These are phyloP conservation scores for Trichoderma hamatum DNA, from an alignment of 2,329 filamentous ascomycete species.

Conservation along the genomic window DNA sequence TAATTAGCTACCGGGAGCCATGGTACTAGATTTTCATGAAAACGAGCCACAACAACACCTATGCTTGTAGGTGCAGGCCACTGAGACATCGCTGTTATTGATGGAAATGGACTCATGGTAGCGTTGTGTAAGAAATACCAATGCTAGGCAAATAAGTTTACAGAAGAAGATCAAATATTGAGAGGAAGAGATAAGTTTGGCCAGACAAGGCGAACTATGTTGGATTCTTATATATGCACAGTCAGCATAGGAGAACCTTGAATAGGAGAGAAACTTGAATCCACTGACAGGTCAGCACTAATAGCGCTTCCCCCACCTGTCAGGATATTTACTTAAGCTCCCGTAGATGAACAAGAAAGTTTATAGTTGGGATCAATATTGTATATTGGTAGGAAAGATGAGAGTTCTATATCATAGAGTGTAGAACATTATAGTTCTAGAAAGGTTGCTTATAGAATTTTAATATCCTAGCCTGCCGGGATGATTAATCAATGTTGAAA, in stretches of 20 bases:
- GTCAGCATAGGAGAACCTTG: slow-evolving; percentile 1
- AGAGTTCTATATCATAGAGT: background rate
- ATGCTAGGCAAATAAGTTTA: too few species aligned
- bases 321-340: background rate
- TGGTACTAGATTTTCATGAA: slow-evolving; percentile 4
- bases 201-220: background rate
- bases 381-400: background rate
- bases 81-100: background rate
- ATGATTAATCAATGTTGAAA: background rate
- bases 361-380: background rate
- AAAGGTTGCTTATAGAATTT: background rate
- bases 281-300: background rate
- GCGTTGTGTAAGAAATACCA: background rate
- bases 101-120: background rate
- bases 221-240: background rate
- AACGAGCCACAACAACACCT: slow-evolving; percentile 19
- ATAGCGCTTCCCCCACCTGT: background rate
- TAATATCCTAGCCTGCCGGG: background rate
- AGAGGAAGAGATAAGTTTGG: background rate
- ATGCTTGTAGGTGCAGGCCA: slow-evolving; percentile 6
- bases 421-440: background rate
- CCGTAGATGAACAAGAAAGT: background rate
- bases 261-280: background rate
- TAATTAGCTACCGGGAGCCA: slow-evolving; percentile 13
- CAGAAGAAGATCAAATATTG: too few species aligned